Percentiles rank a stretch among this genome's conserved stretches.
Evolutionary conservation across 1,284 basidiomycete species (phyloP).

Genomic region (Ceratobasidium sp.): DNA sequence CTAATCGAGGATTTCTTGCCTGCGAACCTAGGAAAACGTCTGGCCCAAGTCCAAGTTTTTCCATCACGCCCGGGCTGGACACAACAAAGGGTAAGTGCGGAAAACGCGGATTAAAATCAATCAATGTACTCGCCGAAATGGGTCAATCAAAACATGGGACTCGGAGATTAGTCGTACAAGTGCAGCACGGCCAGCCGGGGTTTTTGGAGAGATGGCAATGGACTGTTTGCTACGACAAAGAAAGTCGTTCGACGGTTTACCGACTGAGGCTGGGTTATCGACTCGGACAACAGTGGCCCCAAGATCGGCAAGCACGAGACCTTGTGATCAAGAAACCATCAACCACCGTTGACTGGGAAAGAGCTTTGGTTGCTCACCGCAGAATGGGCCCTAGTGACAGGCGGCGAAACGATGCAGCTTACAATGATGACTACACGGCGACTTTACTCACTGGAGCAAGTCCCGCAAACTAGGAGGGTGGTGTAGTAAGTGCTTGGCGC

Average conservation of each 20-base stretch:
- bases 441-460: constrained; percentile 78
- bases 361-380: neutral
- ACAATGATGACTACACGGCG: constrained; percentile 54
- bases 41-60: constrained; percentile 77
- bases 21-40: constrained; percentile 66
- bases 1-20: constrained; percentile 60
- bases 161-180: constrained; percentile 65
- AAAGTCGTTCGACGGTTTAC: constrained; percentile 54
- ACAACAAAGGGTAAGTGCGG: neutral
- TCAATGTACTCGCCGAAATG: constrained; percentile 60
- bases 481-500: too few species aligned
- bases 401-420: neutral
- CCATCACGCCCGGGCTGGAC: constrained; percentile 71
- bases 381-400: neutral
- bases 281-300: constrained; percentile 80
- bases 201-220: constrained; percentile 70
- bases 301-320: constrained; percentile 80
- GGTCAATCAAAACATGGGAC: constrained; percentile 82
- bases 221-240: constrained; percentile 77
- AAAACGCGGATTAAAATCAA: too few species aligned
- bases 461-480: constrained; percentile 72
- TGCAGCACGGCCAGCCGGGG: constrained; percentile 63
- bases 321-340: constrained; percentile 19
- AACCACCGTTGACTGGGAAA: neutral
- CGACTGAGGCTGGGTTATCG: constrained; percentile 58